Evolutionary conservation across 192 early-diverging fungal species (phyloP).

Genomic region (Dissophora globulifera): DNA sequence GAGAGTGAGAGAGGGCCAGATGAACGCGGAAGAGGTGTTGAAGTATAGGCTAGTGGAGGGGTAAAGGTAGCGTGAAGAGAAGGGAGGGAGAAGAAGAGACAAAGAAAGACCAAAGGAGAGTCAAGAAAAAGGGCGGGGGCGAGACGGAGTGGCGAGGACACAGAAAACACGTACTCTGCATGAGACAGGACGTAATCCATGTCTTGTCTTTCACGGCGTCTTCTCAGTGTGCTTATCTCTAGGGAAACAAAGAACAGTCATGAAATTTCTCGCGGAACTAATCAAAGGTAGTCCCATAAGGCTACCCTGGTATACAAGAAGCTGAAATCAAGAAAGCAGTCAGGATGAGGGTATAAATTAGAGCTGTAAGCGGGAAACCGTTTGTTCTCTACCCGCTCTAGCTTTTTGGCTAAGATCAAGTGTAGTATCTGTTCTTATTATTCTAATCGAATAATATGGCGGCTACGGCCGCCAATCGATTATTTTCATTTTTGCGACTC

Average conservation of each 20-base stretch:
- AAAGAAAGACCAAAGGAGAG: not conserved
- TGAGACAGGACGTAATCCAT: too few relatives aligned
- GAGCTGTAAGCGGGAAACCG: not conserved
- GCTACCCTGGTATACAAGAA: too few relatives aligned
- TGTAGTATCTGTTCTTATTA: slow-evolving; percentile 86
- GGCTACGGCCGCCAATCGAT: slow-evolving; percentile 44
- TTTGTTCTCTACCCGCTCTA: slow-evolving; percentile 72
- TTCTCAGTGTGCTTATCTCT: too few relatives aligned
- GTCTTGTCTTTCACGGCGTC: too few relatives aligned
- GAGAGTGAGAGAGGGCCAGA: too few relatives aligned
- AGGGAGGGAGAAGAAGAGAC: slow-evolving; percentile 6
- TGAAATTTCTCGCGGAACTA: too few relatives aligned
- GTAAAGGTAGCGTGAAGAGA: too few relatives aligned
- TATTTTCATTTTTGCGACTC: slow-evolving; percentile 51
- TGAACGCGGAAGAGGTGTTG: too few relatives aligned
- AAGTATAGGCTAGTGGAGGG: too few relatives aligned
- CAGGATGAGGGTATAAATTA: slow-evolving; percentile 9
- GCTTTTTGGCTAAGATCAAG: slow-evolving; percentile 90
- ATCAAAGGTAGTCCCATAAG: too few relatives aligned
- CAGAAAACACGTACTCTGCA: not conserved
- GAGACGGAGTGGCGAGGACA: not conserved
- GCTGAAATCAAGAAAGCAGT: slow-evolving; percentile 11
- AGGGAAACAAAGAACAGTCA: too few relatives aligned
- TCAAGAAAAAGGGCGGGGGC: not conserved
- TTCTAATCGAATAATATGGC: slow-evolving; percentile 54